phyloP scores from a whole-genome alignment of 345 rosid species.

The Cardamine resedifolia region DNA sequence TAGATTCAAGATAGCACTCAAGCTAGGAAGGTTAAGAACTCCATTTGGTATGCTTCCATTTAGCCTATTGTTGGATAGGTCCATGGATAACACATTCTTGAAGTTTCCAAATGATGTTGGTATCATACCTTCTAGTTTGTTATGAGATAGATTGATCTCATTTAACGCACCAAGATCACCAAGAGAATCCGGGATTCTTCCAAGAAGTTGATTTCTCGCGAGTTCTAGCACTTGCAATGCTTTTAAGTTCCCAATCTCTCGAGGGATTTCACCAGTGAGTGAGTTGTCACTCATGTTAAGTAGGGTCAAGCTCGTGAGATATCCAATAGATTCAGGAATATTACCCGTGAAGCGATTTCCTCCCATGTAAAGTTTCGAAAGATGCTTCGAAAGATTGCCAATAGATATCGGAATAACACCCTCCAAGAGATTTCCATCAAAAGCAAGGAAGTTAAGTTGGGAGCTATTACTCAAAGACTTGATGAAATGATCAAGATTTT shows the following conservation, averaged over 20 bases:
- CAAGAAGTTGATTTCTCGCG: constrained; percentile 44
- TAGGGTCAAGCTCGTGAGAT: constrained; percentile 44
- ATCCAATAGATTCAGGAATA: constrained; percentile 40
- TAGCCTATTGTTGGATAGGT: constrained; percentile 50
- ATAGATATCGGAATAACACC: constrained; percentile 48
- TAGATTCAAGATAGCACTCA: constrained; percentile 43
- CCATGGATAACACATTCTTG: constrained; percentile 43
- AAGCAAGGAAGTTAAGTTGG: constrained; percentile 41
- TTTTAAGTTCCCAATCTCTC: constrained; percentile 40
- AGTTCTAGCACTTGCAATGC: constrained; percentile 44
- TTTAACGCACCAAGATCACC: constrained; percentile 44
- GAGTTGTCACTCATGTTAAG: constrained; percentile 45
- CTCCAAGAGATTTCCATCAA: constrained; percentile 42
- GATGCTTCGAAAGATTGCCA: constrained; percentile 46
- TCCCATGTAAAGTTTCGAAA: constrained; percentile 41
- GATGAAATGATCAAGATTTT: constrained; percentile 39
- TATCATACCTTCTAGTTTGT: constrained; percentile 42
- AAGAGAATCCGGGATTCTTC: constrained; percentile 42
- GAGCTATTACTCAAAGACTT: constrained; percentile 44
- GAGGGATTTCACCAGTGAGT: constrained; percentile 48
- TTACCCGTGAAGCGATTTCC: constrained; percentile 41
- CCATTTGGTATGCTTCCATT: constrained; percentile 49
- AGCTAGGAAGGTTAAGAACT: constrained; percentile 43
- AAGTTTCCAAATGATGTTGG: constrained; percentile 47
- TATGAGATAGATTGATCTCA: constrained; percentile 46